phyloP scores from a whole-genome alignment of 768 basidiomycete species.

The Amanita phalloides region DNA sequence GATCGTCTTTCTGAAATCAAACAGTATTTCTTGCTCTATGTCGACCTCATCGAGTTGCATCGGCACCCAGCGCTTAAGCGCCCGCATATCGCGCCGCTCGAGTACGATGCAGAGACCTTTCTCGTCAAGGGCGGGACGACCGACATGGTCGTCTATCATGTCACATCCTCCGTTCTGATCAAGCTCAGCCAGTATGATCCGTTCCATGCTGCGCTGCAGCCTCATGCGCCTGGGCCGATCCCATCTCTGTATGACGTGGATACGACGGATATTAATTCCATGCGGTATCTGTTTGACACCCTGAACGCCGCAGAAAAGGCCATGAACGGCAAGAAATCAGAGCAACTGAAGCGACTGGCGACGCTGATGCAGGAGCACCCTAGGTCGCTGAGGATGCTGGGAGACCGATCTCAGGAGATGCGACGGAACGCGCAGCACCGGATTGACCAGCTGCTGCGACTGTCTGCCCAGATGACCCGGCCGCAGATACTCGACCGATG shows the following conservation, averaged over 20 bases:
- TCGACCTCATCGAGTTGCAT: conserved; percentile 8
- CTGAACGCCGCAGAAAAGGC: conserved; percentile 11
- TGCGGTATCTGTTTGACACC: conserved; percentile 9
- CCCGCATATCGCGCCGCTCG: conserved; percentile 6
- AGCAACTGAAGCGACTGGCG: conserved; percentile 14
- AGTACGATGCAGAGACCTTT: conserved; percentile 5
- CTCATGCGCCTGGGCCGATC: conserved; percentile 3
- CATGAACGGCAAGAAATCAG: conserved; percentile 12
- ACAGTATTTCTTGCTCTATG: conserved; percentile 12
- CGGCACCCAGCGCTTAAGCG: conserved; percentile 4
- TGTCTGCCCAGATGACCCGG: conserved; percentile 9
- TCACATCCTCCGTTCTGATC: conserved; percentile 8
- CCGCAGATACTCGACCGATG: conserved; percentile 10
- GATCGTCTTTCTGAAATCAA: conserved; percentile 9
- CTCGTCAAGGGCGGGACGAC: background rate
- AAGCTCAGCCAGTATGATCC: conserved; percentile 10
- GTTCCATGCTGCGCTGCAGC: conserved; percentile 7
- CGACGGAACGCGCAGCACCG: conserved; percentile 11
- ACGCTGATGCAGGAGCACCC: conserved; percentile 11
- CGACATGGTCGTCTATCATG: background rate
- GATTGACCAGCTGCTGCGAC: conserved; percentile 6
- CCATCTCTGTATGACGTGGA: conserved; percentile 7
- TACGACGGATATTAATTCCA: conserved; percentile 6
- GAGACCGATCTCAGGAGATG: conserved; percentile 11
- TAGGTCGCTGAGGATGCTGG: conserved; percentile 8